Evolutionary conservation across 768 basidiomycete species (phyloP), one percentile per base, ranked within the genome.

Genomic region (Mycena albidolilacea): DNA sequence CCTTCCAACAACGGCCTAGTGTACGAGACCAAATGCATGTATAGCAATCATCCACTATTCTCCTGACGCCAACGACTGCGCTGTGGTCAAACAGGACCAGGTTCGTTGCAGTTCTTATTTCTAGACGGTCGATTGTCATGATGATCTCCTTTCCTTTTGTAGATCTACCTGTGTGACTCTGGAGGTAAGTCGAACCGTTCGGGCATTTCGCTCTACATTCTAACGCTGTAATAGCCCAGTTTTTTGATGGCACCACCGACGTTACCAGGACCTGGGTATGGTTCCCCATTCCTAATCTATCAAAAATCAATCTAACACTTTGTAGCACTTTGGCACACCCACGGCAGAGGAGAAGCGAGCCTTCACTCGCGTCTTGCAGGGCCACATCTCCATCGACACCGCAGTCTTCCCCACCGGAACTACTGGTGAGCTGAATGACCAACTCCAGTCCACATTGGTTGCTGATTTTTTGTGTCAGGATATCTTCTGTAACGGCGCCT

Each of bases 181-280:
- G 97, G 97, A 79, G 95, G 94, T 91, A 75, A 35, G 75, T 12
- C 38, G 21, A 48, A 8, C 11, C 21, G 7, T 5, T 43, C n/a
- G n/a, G n/a, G 48, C 37, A 35, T 17, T 39, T 30, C 11, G 11
- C 37, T n/a, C 8, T 19, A 43, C 64, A 81, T 46, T 37, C 23
- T 39, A 19, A 48, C 12, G 6, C 12, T 46, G 46, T 21, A 62
- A 19, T 72, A 93, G 93, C 88, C 2, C 97, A 98, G 82, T 97
- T 92, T 83, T 80, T 90, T 43, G 97, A 99, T 76, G 97, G 97
- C 11, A 99, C 97, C 0, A 99, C 98, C 1, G 97, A 99, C 79
- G 94, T 94, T 17, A 97, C 97, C 1, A 87, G 97, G 54, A 98
- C 96, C 72, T 93, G 91, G 91, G 94, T 93, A 78, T 77, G 89